Evolutionary conservation across 176 grass and related monocot genomes (phyloP), one percentile per base, ranked within the genome.

Genomic region (Hsuehochloa calcarea): DNA sequence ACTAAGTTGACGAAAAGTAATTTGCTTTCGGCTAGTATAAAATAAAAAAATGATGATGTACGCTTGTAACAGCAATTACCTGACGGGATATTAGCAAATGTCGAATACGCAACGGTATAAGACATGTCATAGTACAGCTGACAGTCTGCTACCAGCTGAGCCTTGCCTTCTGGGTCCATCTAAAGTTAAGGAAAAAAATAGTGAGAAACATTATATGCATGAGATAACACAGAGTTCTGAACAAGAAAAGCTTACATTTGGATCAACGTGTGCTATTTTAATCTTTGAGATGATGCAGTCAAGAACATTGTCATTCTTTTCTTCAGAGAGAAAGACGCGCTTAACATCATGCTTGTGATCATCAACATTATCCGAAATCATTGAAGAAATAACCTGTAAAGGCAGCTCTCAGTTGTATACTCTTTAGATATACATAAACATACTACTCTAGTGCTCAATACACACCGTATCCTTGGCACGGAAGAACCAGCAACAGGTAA

Each of bases 71-170:
- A 82, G 3, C 47, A 56, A 75, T 88, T 90, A 98, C 91, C 93
- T 45, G 34, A 27, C 26, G 86, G 60, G 67, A 98, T 86, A 77
- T 98, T 98, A 6, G 80, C 77, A 76, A 98, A 98, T 41, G 91
- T 92, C 1, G 93, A 93, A 81, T 98, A 98, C 0, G 88, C 83
- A 5, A 98, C 83, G 1, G 87, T 50, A 27, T 95, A 98, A 0
- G 96, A 95, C 93, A 98, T 98, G 22, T 98, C 90, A 64, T 95
- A 98, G 17, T 98, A 98, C 4, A 92, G 39, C 9, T 94, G 78
- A 25, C 91, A 92, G 19, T 84, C 10, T 38, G 92, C 64, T 55
- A 95, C 85, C 9, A 75, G 5, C 22, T 86, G 68, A 62, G 68
- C 27, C 72, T 90, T 98, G 0, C 77, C 81, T 65, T 62, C 67